Evolutionary conservation across 1,284 basidiomycete genomes (phyloP), one percentile per base, ranked within the genome.

Genomic region (Moesziomyces parantarcticus): DNA sequence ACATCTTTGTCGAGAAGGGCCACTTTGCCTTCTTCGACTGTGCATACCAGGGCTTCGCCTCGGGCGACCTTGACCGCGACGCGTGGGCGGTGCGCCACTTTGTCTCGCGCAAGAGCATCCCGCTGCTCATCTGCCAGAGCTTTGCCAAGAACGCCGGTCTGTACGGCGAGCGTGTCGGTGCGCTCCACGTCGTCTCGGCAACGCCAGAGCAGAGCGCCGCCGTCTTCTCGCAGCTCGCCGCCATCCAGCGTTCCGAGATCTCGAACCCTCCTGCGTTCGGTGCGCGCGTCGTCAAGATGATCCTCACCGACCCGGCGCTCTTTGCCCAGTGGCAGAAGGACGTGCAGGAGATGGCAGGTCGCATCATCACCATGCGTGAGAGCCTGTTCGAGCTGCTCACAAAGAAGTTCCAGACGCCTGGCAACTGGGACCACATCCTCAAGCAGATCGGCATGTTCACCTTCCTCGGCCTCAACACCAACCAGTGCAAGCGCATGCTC

Each of bases 121-220:
- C 92, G 25, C 82, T 95, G 85, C 87, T 97, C 26, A 88, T 97
- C 53, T 96, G 93, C 86, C 97, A 96, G 91, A 93, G 91, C 84
- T 97, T 95, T 85, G 93, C 94, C 39, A 97, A 97, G 88, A 97
- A 97, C 80, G 93, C 94, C 11, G 95, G 95, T 8, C 83, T 97
- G 84, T 97, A 97, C 83, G 92, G 93, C 50, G 97, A 77, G 81
- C 90, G 92, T 47, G 88, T 90, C 18, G 90, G 90, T n/a, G 87
- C 87, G 45, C 87, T 91, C 32, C 82, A 83, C 72, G 63, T 83
- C 18, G 70, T 82, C 29, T 67, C 67, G 18, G 64, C 67, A 3
- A 76, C 69, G 13, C 44, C 67, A 4, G 70, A 77, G 47, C 70
- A 79, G 63, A 70, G 42, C 43, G 56, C 60, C 13, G 70, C 77